Percentiles rank a stretch among this genome's conserved stretches.
These are phyloP conservation scores for Fraxinus excelsior DNA, from an alignment of 257 asterid species.

Conservation along the genomic window DNA sequence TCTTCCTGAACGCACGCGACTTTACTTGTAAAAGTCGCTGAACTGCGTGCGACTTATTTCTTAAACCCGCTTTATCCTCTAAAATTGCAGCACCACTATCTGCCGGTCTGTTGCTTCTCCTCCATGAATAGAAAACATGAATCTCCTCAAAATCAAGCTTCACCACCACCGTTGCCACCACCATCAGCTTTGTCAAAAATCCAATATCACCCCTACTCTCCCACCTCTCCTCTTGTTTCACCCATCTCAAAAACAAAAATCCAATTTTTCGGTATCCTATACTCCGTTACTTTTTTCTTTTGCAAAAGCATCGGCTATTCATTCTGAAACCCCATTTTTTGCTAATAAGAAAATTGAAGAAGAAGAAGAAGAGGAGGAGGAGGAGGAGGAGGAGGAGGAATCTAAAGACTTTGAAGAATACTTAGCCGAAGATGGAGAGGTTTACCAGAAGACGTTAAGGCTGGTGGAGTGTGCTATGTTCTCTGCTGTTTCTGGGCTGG, in stretches of 20 bases:
- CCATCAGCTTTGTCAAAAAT: constrained; percentile 26
- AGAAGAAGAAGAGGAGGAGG: constrained; percentile 43
- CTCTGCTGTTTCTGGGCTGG: constrained; percentile 89
- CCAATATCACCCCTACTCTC: constrained; percentile 13
- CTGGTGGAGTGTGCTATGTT: constrained; percentile 98
- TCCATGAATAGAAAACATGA: constrained; percentile 43
- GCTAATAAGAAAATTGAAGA: constrained; percentile 26
- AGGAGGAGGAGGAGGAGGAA: constrained; percentile 39
- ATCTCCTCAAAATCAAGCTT: constrained; percentile 53
- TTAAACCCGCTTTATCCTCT: not conserved
- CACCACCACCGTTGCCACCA: constrained; percentile 21
- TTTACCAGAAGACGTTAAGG: constrained; percentile 79
- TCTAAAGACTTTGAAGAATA: constrained; percentile 59
- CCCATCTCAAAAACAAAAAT: constrained; percentile 24
- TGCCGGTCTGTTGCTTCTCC: not conserved
- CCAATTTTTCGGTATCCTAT: constrained; percentile 21
- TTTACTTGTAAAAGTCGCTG: not conserved
- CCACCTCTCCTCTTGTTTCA: constrained; percentile 3
- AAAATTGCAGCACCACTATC: not conserved
- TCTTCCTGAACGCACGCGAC: too few relatives aligned
- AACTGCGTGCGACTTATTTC: not conserved
- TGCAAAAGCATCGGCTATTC: constrained; percentile 21
- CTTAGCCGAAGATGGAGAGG: constrained; percentile 83
- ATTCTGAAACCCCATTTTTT: constrained; percentile 41
- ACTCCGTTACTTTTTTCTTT: constrained; percentile 24